phyloP scores from a whole-genome alignment of 2,329 filamentous ascomycete genomes.

The Clonostachys solani region DNA sequence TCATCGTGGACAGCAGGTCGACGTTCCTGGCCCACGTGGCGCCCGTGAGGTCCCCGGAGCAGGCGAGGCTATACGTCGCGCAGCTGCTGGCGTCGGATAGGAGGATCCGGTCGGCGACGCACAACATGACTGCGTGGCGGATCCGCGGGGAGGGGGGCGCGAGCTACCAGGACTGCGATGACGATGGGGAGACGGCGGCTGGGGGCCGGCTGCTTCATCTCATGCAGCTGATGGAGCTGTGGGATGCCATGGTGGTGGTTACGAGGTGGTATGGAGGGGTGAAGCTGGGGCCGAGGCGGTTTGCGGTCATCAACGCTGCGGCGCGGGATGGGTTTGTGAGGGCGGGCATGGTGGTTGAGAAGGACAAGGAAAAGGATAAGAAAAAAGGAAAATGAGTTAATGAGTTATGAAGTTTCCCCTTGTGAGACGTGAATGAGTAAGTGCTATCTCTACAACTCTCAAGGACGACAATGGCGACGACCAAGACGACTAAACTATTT shows the following conservation, averaged over 20 bases:
- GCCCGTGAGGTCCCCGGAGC: constrained; percentile 60
- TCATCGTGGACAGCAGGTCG: constrained; percentile 77
- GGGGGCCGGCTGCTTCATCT: constrained; percentile 81
- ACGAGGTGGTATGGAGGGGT: constrained; percentile 94
- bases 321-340: constrained; percentile 80
- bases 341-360: constrained; percentile 64
- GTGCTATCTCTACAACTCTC: too few relatives aligned
- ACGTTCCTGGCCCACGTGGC: constrained; percentile 80
- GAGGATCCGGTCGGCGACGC: constrained; percentile 79
- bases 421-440: too few relatives aligned
- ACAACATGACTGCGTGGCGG: constrained; percentile 95
- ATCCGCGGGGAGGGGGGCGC: constrained; percentile 53
- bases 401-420: too few relatives aligned
- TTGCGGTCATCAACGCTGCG: constrained; percentile 82
- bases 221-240: constrained; percentile 92
- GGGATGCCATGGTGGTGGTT: constrained; percentile 90
- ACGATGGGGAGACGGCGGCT: constrained; percentile 92
- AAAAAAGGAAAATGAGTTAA: constrained; percentile 12
- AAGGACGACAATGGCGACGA: too few relatives aligned
- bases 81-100: constrained; percentile 80
- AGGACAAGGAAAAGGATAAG: constrained; percentile 27
- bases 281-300: constrained; percentile 82
- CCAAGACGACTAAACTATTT: too few relatives aligned
- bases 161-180: constrained; percentile 85
- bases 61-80: constrained; percentile 67